Evolutionary conservation across 352 stramenopile genomes (phyloP), one percentile per base, ranked within the genome.

Genomic region (Globisporangium emineosum): DNA sequence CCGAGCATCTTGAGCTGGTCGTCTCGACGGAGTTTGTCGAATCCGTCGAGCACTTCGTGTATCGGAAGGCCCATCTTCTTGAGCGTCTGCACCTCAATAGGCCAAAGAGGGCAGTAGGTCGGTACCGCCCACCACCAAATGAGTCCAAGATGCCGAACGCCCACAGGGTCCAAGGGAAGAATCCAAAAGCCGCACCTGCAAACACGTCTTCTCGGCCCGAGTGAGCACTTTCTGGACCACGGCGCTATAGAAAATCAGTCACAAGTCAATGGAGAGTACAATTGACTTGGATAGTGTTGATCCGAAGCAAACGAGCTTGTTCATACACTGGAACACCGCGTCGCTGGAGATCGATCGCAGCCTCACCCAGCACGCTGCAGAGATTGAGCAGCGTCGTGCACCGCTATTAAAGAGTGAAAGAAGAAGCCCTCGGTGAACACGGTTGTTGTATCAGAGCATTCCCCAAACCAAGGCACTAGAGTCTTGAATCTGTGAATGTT

Each of bases 381-480:
- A 69, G 15, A 23, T 64, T 60, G 33, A 69, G 56, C 29, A 69
- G 40, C 35, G 57, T 69, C 21, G 57, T 50, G 25, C 64, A 69
- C 21, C 64, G 5, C 64, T 69, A 8, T n/a, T 12, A 30, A 4
- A 19, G 37, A 21, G 17, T 19, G 13, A 43, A 1, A 43, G 35
- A 43, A 10, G 12, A 37, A 37, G 6, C 12, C 9, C 9, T 3
- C 12, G 12, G 32, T 13, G 32, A 37, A 13, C 8, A 37, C 32
- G 32, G 12, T 37, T 37, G 32, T 2, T 37, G 32, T 13, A 10
- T 37, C 8, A 37, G 32, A 37, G 32, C 32, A 37, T 9, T 7
- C 32, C 9, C 32, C 32, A 37, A 37, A 37, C 32, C 9, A 37
- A 37, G 32, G 9, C 32, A 10, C 9, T 37, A 13, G 32, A 37